Conservation (phyloP, 306 rosid genomes). For the Quercus dentata region DNA sequence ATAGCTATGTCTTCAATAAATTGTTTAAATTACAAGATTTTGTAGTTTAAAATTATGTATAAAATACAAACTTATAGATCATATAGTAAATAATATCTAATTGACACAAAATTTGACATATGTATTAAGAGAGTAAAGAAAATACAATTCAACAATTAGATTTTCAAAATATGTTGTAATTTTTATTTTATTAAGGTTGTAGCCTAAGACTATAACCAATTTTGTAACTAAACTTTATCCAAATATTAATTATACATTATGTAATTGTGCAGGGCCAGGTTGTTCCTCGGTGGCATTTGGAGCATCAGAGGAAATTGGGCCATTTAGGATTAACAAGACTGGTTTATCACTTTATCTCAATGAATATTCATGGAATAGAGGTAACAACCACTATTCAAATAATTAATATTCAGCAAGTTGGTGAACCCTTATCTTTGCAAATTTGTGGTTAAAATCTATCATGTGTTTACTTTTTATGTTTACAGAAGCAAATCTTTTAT, state of each 20-base stretch:
- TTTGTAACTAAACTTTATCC: too few relatives aligned
- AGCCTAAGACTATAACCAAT: too few relatives aligned
- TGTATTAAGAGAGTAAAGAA: too few relatives aligned
- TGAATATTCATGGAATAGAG: constrained; percentile 71
- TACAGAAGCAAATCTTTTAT: constrained; percentile 74
- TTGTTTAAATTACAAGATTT: too few relatives aligned
- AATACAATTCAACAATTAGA: too few relatives aligned
- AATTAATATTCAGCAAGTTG: background rate
- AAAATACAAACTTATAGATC: too few relatives aligned
- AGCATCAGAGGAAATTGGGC: constrained; percentile 94
- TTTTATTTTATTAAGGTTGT: too few relatives aligned
- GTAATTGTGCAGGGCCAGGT: constrained; percentile 65
- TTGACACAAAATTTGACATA: too few relatives aligned
- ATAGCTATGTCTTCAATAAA: too few relatives aligned
- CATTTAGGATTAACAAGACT: constrained; percentile 62
- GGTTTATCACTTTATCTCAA: constrained; percentile 68
- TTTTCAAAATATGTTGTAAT: too few relatives aligned
- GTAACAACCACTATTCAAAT: constrained; percentile 22
- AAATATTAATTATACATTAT: background rate
- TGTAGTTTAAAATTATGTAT: too few relatives aligned
- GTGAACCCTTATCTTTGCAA: background rate
- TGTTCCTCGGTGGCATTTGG: constrained; percentile 88
- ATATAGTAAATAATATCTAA: too few relatives aligned
- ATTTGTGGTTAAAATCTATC: background rate
- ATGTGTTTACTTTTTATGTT: background rate